A percentile compares a stretch with the other conserved stretches of the same genome.
Conservation (phyloP, 1,284 basidiomycete species). For the Boletellus sp. region DNA sequence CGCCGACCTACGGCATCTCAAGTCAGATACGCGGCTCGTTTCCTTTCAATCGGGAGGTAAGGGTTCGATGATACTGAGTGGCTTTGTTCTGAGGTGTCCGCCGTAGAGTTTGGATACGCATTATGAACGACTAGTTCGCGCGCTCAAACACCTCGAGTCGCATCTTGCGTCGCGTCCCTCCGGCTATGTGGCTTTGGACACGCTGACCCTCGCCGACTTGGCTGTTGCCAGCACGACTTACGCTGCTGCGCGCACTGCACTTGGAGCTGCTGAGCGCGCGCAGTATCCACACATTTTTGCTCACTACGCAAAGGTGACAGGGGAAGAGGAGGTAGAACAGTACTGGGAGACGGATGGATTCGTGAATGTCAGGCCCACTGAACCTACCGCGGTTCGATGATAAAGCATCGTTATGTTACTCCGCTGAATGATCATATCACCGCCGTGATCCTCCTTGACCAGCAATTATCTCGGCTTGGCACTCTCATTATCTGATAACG, state of each 20-base stretch:
- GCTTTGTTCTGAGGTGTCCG: not conserved
- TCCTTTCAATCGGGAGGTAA: not conserved
- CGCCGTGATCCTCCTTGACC: no score
- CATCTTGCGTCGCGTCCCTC: slow-evolving; percentile 46
- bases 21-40: not conserved
- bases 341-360: slow-evolving; percentile 17
- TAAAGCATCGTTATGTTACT: not conserved
- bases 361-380: slow-evolving; percentile 10
- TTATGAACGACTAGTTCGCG: slow-evolving; percentile 20
- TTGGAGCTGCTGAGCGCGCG: slow-evolving; percentile 39
- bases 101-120: not conserved
- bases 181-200: slow-evolving; percentile 48
- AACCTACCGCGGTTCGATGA: not conserved
- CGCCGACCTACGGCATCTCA: not conserved
- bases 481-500: no score
- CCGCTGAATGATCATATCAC: not conserved
- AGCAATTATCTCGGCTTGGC: no score
- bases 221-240: slow-evolving; percentile 41
- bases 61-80: not conserved
- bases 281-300: slow-evolving; percentile 50
- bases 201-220: slow-evolving; percentile 60
- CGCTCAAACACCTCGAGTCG: slow-evolving; percentile 42
- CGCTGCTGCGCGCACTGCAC: slow-evolving; percentile 24
- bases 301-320: slow-evolving; percentile 46
- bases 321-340: slow-evolving; percentile 42